These are phyloP conservation scores for Colletotrichum scovillei DNA, from an alignment of 2,329 filamentous ascomycete species.

Conservation along the genomic window DNA sequence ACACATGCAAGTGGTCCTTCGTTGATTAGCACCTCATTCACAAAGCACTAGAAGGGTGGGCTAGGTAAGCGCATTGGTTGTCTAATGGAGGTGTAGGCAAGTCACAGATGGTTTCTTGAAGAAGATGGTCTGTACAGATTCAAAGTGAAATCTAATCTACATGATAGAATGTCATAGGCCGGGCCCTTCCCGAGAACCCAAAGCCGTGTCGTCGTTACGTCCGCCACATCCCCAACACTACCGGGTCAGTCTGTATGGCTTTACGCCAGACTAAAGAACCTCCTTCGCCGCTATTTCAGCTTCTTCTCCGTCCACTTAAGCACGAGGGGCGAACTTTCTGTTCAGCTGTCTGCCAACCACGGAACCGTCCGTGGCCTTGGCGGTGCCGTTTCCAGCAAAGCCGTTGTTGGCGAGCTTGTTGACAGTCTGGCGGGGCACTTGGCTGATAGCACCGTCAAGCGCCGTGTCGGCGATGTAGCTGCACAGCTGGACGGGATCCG, in stretches of 20 bases:
- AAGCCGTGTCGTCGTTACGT: neutral
- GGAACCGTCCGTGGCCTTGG: slow-evolving; percentile 12
- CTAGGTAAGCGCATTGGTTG: neutral
- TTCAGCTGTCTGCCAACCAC: slow-evolving; percentile 19
- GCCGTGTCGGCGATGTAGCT: slow-evolving; percentile 53
- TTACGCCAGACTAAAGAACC: neutral
- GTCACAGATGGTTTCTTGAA: neutral
- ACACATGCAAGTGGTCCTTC: neutral
- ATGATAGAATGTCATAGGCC: slow-evolving; percentile 8
- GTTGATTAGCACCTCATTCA: neutral
- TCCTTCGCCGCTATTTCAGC: too few relatives aligned
- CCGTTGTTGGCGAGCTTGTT: slow-evolving; percentile 50
- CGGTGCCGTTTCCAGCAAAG: slow-evolving; percentile 25
- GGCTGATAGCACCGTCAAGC: slow-evolving; percentile 51
- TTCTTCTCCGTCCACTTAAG: neutral
- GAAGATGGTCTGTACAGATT: slow-evolving; percentile 5
- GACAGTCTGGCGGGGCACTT: slow-evolving; percentile 46
- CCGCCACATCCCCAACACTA: neutral
- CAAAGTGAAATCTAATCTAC: slow-evolving; percentile 1
- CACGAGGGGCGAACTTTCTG: slow-evolving; percentile 16
- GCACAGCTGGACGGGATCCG: slow-evolving; percentile 48
- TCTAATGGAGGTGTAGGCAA: neutral
- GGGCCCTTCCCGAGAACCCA: slow-evolving; percentile 1
- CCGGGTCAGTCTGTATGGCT: neutral
- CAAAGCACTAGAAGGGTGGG: too few relatives aligned